A percentile compares a stretch with the other conserved stretches of the same genome.
phyloP scores from a whole-genome alignment of 441 rosid species.

The Geranium incanum region DNA sequence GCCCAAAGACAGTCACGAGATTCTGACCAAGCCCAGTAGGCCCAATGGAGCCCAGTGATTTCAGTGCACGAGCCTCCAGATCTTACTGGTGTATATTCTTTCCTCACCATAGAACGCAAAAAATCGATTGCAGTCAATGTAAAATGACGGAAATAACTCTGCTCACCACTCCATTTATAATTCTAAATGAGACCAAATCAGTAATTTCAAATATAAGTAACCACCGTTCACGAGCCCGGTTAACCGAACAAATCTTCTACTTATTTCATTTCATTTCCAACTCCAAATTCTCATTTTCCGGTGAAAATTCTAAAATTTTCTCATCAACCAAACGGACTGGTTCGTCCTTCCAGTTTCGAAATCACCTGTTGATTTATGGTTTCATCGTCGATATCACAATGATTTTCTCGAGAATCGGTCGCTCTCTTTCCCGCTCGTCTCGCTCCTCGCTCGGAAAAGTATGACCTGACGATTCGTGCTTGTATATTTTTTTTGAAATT shows the following conservation, averaged over 20 bases:
- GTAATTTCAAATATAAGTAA: background rate
- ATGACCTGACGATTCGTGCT: background rate
- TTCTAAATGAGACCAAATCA: too few relatives aligned
- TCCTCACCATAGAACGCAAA: too few relatives aligned
- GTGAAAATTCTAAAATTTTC: background rate
- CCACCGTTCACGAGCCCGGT: background rate
- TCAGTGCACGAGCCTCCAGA: too few relatives aligned
- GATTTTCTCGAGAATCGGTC: conserved; percentile 38
- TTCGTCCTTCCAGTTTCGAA: background rate
- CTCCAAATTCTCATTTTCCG: background rate
- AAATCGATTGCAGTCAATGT: too few relatives aligned
- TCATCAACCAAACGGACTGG: background rate
- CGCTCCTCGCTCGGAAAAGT: conserved; percentile 31
- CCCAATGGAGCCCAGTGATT: too few relatives aligned
- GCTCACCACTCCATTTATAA: too few relatives aligned
- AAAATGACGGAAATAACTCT: too few relatives aligned
- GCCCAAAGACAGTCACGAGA: too few relatives aligned
- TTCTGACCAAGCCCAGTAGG: too few relatives aligned
- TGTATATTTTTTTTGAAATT: background rate
- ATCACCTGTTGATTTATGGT: background rate
- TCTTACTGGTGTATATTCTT: too few relatives aligned
- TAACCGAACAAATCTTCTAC: too few relatives aligned
- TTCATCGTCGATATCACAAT: conserved; percentile 15
- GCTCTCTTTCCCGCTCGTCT: conserved; percentile 29
- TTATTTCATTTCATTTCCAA: background rate